Conservation (phyloP, 495 filamentous ascomycete species). For the Trichoderma gamsii region DNA sequence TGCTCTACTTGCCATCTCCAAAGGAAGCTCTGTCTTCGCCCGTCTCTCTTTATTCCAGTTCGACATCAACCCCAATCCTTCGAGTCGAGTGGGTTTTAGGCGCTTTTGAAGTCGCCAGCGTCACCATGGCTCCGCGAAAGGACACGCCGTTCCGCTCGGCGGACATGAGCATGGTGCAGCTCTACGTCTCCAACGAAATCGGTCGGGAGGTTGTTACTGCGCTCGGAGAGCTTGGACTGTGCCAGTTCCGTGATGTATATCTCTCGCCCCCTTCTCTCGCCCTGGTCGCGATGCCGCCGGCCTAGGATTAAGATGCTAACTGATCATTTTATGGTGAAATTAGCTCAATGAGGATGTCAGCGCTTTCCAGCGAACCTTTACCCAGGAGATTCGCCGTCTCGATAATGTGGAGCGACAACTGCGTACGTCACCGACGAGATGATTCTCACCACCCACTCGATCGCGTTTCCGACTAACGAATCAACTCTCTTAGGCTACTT, state of each 20-base stretch:
- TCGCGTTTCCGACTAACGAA: background rate
- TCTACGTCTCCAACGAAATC: slow-evolving; percentile 98
- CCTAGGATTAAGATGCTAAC: slow-evolving; percentile 2
- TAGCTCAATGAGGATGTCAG: slow-evolving; percentile 88
- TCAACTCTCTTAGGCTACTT: slow-evolving; percentile 63
- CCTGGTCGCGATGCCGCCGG: background rate
- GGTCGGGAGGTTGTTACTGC: slow-evolving; percentile 96
- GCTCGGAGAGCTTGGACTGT: slow-evolving; percentile 87
- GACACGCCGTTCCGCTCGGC: slow-evolving; percentile 98
- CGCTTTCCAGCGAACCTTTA: slow-evolving; percentile 95
- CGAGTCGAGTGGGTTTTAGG: background rate
- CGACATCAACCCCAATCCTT: background rate
- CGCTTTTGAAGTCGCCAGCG: background rate
- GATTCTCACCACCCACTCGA: background rate
- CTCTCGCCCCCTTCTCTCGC: background rate
- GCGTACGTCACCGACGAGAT: slow-evolving; percentile 50
- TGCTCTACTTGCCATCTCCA: background rate
- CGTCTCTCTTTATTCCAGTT: background rate
- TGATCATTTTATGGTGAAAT: background rate
- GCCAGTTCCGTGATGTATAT: slow-evolving; percentile 94
- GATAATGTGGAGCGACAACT: slow-evolving; percentile 98
- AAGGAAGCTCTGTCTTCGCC: background rate
- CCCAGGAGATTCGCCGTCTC: slow-evolving; percentile 90
- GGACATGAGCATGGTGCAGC: slow-evolving; percentile 99
- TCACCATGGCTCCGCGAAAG: slow-evolving; percentile 49